phyloP scores from a whole-genome alignment of 2,329 filamentous ascomycete species.

The Leptographium galeiforme region DNA sequence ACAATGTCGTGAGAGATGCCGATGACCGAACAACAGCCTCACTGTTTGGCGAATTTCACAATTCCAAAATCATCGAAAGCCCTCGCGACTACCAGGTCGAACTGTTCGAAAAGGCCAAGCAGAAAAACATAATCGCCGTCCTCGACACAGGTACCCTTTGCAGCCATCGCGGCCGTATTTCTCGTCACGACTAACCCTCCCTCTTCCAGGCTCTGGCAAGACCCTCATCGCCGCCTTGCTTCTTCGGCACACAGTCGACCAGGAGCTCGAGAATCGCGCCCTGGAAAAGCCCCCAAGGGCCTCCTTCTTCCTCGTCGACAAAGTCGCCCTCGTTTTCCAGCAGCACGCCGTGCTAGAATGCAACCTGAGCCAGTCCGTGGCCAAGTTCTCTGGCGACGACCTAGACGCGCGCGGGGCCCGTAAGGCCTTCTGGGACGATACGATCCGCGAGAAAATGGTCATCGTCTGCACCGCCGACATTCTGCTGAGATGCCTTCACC shows the following conservation, averaged over 20 bases:
- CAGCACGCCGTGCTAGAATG: conserved; percentile 69
- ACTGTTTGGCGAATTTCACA: conserved; percentile 23
- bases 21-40: conserved; percentile 19
- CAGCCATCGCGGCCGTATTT: not conserved
- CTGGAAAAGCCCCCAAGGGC: conserved; percentile 47
- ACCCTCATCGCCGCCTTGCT: conserved; percentile 89
- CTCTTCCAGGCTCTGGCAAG: conserved; percentile 65
- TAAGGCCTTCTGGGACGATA: conserved; percentile 35
- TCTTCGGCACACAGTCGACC: conserved; percentile 59
- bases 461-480: conserved; percentile 90
- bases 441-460: conserved; percentile 55
- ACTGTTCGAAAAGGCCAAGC: conserved; percentile 76
- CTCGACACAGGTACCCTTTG: conserved; percentile 61
- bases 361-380: conserved; percentile 67
- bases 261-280: conserved; percentile 60
- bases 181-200: not conserved
- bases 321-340: conserved; percentile 80
- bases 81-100: conserved; percentile 87
- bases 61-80: conserved; percentile 50
- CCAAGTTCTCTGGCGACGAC: conserved; percentile 63
- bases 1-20: conserved; percentile 15
- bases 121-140: conserved; percentile 80
- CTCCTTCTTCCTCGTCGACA: conserved; percentile 83
- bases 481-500: conserved; percentile 62
- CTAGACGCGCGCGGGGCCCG: conserved; percentile 22